Evolutionary conservation across 208 protist genomes (phyloP).

Genomic region (Herpetomonas tarakana): DNA sequence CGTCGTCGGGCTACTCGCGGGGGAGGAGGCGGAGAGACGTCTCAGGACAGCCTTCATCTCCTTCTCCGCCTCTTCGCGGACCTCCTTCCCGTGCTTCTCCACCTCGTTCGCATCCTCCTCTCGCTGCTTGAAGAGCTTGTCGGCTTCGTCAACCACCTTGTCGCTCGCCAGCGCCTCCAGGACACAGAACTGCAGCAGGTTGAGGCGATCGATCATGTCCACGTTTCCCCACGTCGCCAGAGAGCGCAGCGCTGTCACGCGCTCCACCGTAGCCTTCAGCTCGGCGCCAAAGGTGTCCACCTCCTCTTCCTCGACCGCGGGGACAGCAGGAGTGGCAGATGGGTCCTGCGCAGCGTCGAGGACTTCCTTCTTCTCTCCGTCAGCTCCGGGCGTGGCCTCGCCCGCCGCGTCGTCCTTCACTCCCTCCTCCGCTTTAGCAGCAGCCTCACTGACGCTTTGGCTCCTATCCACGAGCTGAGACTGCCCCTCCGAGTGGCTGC

Average conservation of each 20-base stretch:
- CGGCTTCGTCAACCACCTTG: constrained; percentile 47
- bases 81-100: constrained; percentile 64
- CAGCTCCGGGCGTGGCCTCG: constrained; percentile 4
- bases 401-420: constrained; percentile 11
- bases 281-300: constrained; percentile 31
- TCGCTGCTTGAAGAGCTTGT: constrained; percentile 38
- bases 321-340: background rate
- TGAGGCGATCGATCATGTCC: constrained; percentile 66
- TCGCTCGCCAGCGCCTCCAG: constrained; percentile 54
- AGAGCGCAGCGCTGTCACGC: constrained; percentile 47
- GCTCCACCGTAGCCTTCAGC: constrained; percentile 61
- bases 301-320: constrained; percentile 22
- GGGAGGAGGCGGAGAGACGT: constrained; percentile 11
- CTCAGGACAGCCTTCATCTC: constrained; percentile 64
- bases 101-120: constrained; percentile 37
- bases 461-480: constrained; percentile 21
- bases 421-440: constrained; percentile 13
- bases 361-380: constrained; percentile 4
- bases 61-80: constrained; percentile 74
- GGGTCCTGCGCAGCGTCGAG: background rate
- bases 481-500: constrained; percentile 1
- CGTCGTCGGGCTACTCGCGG: background rate
- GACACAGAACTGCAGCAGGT: constrained; percentile 74
- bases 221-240: constrained; percentile 83
- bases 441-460: constrained; percentile 13